These are phyloP conservation scores for Populus nigra DNA, from an alignment of 345 rosid genomes.

Conservation along the genomic window DNA sequence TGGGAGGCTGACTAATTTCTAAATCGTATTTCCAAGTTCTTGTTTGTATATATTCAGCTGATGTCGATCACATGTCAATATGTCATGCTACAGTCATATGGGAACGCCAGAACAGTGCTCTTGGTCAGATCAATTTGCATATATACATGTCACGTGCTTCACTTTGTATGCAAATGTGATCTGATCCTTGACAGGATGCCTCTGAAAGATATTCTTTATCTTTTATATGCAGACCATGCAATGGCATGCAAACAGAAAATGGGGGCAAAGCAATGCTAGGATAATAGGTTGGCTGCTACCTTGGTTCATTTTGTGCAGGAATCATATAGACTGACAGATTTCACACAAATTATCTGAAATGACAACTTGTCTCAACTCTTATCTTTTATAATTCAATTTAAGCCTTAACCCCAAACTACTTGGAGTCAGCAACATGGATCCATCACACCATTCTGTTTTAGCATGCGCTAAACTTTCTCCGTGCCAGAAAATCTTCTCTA, in stretches of 20 bases:
- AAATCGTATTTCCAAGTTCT: neutral
- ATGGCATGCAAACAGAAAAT: neutral
- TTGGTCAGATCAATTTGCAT: no score
- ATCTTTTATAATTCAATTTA: neutral
- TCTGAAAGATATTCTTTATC: neutral
- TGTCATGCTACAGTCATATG: no score
- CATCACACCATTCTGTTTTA: neutral
- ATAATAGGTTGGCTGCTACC: neutral
- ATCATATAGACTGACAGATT: no score
- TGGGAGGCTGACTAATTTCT: neutral
- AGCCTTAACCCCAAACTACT: neutral
- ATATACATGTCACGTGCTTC: neutral
- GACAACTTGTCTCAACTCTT: neutral
- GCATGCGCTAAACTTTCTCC: neutral
- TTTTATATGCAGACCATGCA: neutral
- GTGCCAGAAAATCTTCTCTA: neutral
- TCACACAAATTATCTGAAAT: neutral
- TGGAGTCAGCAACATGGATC: neutral
- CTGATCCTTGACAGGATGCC: neutral
- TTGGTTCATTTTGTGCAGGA: neutral
- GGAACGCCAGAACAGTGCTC: no score
- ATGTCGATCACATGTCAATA: no score
- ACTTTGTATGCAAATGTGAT: neutral
- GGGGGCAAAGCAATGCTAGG: neutral
- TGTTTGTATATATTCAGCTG: neutral